phyloP scores from a whole-genome alignment of 495 filamentous ascomycete genomes.

The Clavariopsis aquatica region DNA sequence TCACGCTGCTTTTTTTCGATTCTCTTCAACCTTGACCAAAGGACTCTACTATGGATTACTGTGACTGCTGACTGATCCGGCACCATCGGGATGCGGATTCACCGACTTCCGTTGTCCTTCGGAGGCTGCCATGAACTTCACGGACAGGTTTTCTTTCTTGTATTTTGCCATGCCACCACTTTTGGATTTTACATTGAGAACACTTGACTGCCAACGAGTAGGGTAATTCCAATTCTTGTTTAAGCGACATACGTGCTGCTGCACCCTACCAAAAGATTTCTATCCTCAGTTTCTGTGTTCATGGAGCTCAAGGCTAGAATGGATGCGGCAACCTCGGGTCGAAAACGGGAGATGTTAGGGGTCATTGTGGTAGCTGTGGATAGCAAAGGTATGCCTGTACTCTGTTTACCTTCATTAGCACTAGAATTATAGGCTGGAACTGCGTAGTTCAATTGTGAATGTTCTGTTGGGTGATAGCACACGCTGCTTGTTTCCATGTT shows the following conservation, averaged over 20 bases:
- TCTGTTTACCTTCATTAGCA: no score
- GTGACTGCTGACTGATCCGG: not conserved
- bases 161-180: no score
- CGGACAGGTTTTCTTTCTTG: no score
- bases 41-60: not conserved
- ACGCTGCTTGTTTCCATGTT: no score
- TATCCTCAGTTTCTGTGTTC: not conserved
- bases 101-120: no score
- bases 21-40: not conserved
- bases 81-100: not conserved
- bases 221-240: not conserved
- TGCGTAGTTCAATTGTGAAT: no score
- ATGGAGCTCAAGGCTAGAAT: not conserved
- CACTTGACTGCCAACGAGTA: no score
- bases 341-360: not conserved
- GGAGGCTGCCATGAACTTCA: no score
- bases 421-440: no score
- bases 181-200: no score
- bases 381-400: conserved; percentile 4
- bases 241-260: not conserved
- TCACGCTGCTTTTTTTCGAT: not conserved
- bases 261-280: no score
- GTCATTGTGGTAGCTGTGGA: conserved; percentile 12
- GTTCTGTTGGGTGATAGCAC: no score
- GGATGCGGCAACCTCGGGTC: not conserved